phyloP scores from a whole-genome alignment of 768 basidiomycete genomes.

The Pholiota microspora region DNA sequence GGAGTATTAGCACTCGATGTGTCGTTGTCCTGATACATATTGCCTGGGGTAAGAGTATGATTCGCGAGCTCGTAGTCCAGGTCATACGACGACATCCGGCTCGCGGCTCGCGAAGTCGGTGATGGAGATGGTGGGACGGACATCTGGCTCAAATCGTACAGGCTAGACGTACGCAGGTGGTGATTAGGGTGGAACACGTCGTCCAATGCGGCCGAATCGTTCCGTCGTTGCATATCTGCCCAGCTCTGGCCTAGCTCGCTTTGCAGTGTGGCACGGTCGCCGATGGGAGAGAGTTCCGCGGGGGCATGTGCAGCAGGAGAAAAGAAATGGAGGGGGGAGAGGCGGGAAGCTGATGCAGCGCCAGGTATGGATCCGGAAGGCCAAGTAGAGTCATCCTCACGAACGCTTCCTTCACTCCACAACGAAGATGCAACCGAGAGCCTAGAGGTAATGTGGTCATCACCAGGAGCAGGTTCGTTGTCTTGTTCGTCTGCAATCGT shows the following conservation, averaged over 20 bases:
- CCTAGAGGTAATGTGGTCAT: constrained; percentile 22
- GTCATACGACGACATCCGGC: constrained; percentile 4
- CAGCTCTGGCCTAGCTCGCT: constrained; percentile 45
- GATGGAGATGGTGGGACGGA: constrained; percentile 42
- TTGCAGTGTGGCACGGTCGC: constrained; percentile 40
- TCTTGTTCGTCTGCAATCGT: background rate
- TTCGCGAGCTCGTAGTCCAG: constrained; percentile 7
- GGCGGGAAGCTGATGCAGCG: constrained; percentile 13
- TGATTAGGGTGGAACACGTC: constrained; percentile 26
- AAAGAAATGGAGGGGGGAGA: constrained; percentile 33
- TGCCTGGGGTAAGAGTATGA: background rate
- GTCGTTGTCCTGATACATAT: background rate
- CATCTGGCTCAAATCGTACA: constrained; percentile 49
- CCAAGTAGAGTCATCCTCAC: constrained; percentile 23
- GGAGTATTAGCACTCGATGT: background rate
- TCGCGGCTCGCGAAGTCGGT: constrained; percentile 15
- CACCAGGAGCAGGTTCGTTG: constrained; percentile 1
- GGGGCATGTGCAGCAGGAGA: constrained; percentile 21
- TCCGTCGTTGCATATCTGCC: constrained; percentile 1
- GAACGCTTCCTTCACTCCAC: constrained; percentile 22
- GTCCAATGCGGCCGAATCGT: constrained; percentile 9
- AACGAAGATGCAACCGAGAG: constrained; percentile 31
- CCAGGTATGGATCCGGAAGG: constrained; percentile 27
- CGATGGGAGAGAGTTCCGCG: constrained; percentile 20
- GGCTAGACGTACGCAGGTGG: constrained; percentile 53